Conservation (phyloP, 768 basidiomycete species). For the Rhizopogon salebrosus region DNA sequence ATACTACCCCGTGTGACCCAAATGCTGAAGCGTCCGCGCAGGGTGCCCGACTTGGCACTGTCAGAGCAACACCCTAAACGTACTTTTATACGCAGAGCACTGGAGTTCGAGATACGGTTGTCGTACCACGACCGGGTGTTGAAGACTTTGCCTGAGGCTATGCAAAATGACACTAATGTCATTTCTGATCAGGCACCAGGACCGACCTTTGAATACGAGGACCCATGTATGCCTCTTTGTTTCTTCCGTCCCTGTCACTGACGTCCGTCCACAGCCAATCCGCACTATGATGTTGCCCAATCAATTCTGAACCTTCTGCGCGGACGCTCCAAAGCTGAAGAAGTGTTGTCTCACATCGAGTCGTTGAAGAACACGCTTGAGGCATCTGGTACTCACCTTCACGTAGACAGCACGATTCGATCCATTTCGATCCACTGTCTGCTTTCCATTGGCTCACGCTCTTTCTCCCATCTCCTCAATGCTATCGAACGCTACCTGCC, state of each 20-base stretch:
- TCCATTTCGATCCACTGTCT: slow-evolving; percentile 85
- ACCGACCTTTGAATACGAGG: slow-evolving; percentile 80
- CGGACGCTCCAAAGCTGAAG: slow-evolving; percentile 74
- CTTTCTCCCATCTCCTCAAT: slow-evolving; percentile 96
- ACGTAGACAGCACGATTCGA: slow-evolving; percentile 63
- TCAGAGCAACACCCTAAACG: slow-evolving; percentile 79
- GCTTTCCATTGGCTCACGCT: slow-evolving; percentile 86
- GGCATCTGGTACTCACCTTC: slow-evolving; percentile 44
- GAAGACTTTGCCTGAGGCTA: slow-evolving; percentile 79
- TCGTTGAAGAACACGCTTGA: slow-evolving; percentile 62
- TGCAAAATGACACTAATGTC: slow-evolving; percentile 62
- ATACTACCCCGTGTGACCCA: not conserved
- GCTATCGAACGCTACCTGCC: slow-evolving; percentile 93
- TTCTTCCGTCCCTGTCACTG: not conserved
- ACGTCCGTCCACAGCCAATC: slow-evolving; percentile 45
- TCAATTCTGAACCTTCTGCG: slow-evolving; percentile 76
- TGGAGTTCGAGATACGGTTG: slow-evolving; percentile 87
- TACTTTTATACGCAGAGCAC: slow-evolving; percentile 77
- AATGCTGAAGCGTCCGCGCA: slow-evolving; percentile 24
- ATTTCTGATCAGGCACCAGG: slow-evolving; percentile 72
- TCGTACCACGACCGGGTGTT: slow-evolving; percentile 91
- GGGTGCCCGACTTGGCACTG: slow-evolving; percentile 81
- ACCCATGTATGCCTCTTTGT: slow-evolving; percentile 47
- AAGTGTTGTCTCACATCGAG: slow-evolving; percentile 73
- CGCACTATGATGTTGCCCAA: slow-evolving; percentile 76